Conservation (phyloP, 2,329 filamentous ascomycete genomes). For the Gnomoniopsis sp. region DNA sequence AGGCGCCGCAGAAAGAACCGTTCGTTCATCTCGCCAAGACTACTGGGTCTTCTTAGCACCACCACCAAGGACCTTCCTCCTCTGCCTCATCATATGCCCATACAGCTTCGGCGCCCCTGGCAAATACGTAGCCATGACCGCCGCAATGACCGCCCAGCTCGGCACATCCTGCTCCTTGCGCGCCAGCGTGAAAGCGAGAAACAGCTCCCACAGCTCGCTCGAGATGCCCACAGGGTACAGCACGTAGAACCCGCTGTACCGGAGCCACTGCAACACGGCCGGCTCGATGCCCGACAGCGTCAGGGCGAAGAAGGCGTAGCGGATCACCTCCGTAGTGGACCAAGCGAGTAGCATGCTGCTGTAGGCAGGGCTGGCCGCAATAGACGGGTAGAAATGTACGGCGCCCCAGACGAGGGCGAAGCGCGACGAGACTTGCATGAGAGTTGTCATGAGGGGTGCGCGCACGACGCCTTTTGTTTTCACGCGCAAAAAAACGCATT, state of each 20-base stretch:
- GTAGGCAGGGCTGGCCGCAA: constrained; percentile 61
- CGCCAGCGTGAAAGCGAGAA: constrained; percentile 58
- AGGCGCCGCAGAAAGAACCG: neutral
- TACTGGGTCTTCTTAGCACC: constrained; percentile 44
- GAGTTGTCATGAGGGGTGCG: constrained; percentile 78
- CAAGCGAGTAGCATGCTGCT: constrained; percentile 80
- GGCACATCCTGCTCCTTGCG: constrained; percentile 33
- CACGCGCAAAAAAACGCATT: neutral
- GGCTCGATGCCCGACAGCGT: constrained; percentile 64
- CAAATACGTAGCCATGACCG: constrained; percentile 20
- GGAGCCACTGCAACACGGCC: constrained; percentile 68
- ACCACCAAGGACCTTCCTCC: constrained; percentile 71
- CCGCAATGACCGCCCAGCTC: constrained; percentile 19
- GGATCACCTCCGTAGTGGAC: constrained; percentile 86
- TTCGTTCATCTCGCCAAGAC: neutral
- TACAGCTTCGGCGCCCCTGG: constrained; percentile 76
- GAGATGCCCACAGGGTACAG: constrained; percentile 90
- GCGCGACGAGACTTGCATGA: constrained; percentile 85
- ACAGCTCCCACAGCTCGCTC: constrained; percentile 82
- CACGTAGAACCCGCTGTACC: constrained; percentile 90
- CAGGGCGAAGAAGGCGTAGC: constrained; percentile 87
- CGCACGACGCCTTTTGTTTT: constrained; percentile 78
- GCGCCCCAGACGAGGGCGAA: constrained; percentile 88
- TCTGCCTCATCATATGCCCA: constrained; percentile 91
- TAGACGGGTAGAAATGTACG: constrained; percentile 67